Evolutionary conservation across 1,139 yeast genomes (phyloP).

Genomic region (Scheffersomyces parashehatae): DNA sequence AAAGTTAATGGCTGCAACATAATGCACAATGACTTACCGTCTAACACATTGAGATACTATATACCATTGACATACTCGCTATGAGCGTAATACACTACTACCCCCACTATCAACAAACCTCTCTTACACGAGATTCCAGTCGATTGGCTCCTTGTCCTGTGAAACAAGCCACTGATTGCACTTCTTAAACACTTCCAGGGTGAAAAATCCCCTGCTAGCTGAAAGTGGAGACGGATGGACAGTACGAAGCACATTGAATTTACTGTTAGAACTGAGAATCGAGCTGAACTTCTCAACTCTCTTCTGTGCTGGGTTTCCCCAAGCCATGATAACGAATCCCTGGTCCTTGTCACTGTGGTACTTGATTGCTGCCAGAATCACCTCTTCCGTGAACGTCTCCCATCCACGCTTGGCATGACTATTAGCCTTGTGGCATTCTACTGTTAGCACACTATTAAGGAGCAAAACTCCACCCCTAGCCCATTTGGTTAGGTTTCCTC

Average conservation of each 20-base stretch:
- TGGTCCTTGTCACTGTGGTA: conserved; percentile 22
- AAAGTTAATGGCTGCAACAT: too few species aligned
- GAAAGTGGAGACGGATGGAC: conserved; percentile 97
- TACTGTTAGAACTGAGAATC: conserved; percentile 20
- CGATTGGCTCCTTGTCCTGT: conserved; percentile 51
- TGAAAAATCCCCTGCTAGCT: conserved; percentile 82
- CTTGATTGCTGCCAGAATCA: conserved; percentile 50
- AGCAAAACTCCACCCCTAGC: conserved; percentile 84
- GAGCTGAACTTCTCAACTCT: conserved; percentile 50
- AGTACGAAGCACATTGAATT: conserved; percentile 58
- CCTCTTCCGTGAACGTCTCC: conserved; percentile 85
- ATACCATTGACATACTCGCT: too few species aligned
- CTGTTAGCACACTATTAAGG: conserved; percentile 88
- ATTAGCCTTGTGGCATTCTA: conserved; percentile 89
- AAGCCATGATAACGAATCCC: conserved; percentile 80
- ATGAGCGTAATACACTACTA: too few species aligned
- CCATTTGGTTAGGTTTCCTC: conserved; percentile 82
- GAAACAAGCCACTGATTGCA: conserved; percentile 73
- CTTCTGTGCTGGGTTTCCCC: conserved; percentile 94
- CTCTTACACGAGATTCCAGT: conserved; percentile 53
- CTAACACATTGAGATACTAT: too few species aligned
- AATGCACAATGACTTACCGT: too few species aligned
- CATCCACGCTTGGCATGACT: conserved; percentile 92
- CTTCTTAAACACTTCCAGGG: conserved; percentile 64
- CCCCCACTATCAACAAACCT: too few species aligned